Evolutionary conservation across 2,329 filamentous ascomycete genomes (phyloP), one percentile per base, ranked within the genome.

Genomic region (Eutypa lata): DNA sequence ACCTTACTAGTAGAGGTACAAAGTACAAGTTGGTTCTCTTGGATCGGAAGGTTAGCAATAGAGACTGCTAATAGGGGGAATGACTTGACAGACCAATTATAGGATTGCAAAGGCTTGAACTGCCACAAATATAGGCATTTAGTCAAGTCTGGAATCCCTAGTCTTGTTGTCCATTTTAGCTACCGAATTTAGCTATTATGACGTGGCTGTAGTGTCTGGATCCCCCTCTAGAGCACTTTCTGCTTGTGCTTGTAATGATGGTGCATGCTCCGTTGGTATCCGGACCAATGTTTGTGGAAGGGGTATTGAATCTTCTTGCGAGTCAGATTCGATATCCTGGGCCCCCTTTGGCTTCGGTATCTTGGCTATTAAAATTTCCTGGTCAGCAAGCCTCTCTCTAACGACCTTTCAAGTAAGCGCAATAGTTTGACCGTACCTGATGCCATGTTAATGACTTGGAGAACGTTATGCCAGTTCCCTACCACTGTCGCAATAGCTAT

Each of bases 391-490:
- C 50, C 38, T n/a, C n/a, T n/a, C n/a, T n/a, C n/a, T 19, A 33
- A 19, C 22, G 26, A 26, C 10, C n/a, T 37, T 11, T 37, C 49
- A 49, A n/a, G 49, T 56, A 7, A 38, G 42, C 42, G 21, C 22
- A 16, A 47, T 26, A 24, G 38, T 21, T 11, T 33, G 19, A 53
- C 37, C 84, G 65, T 78, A 92, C 89, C 81, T 55, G 88, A 92
- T 56, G 90, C 90, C 88, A 94, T 92, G 65, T 88, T 88, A 65
- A 95, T 92, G 42, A 89, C 89, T 59, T 88, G 80, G 55, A 95
- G 78, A 58, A 95, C 90, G 62, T 90, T 92, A 70, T 92, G 88
- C 90, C 90, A 95, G 69, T 94, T 95, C 50, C 87, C 83, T 67
- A 95, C 77, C 21, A 95, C 90, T n/a, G 87, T 82, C 38, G 90